Percentiles rank a stretch among this genome's conserved stretches.
These are phyloP conservation scores for Pythium scleroteichum DNA, from an alignment of 352 stramenopile genomes.

Conservation along the genomic window DNA sequence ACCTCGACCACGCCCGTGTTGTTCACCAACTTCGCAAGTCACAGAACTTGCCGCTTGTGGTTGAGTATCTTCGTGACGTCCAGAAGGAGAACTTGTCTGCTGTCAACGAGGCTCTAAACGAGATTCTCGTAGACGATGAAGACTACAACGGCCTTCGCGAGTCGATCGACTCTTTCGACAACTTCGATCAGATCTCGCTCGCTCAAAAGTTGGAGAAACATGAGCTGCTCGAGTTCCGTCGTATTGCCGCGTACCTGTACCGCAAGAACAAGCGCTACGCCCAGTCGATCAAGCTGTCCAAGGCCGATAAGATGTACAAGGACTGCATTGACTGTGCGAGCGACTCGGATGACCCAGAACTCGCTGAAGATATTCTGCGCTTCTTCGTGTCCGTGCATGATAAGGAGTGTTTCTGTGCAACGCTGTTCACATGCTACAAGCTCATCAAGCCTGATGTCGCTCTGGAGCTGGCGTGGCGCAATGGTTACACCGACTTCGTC, in stretches of 20 bases:
- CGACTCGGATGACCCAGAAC: conserved; percentile 94
- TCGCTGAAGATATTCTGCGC: conserved; percentile 97
- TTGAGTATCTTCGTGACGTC: conserved; percentile 98
- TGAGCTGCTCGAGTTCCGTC: conserved; percentile 99
- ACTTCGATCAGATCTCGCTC: conserved; percentile 99
- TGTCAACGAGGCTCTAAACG: conserved; percentile 99
- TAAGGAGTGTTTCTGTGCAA: conserved; percentile 99
- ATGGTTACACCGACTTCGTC: conserved; percentile 98
- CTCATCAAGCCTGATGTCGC: conserved; percentile 98
- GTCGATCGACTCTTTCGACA: conserved; percentile 99
- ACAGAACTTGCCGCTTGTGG: conserved; percentile 96
- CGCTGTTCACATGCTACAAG: conserved; percentile 99
- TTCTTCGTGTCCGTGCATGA: conserved; percentile 99
- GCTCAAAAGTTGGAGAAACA: conserved; percentile 99
- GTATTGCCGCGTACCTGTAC: conserved; percentile 99
- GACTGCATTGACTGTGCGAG: conserved; percentile 99
- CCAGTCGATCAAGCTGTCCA: conserved; percentile 98
- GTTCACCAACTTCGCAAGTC: conserved; percentile 98
- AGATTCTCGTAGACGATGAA: conserved; percentile 96
- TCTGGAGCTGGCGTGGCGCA: conserved; percentile 98
- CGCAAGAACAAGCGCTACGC: conserved; percentile 99
- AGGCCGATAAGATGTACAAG: conserved; percentile 99
- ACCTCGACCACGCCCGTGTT: conserved; percentile 98
- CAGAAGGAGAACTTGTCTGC: conserved; percentile 98
- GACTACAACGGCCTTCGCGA: conserved; percentile 97